Evolutionary conservation across 2,329 filamentous ascomycete genomes (phyloP).

Genomic region (Fusarium dlaminii): DNA sequence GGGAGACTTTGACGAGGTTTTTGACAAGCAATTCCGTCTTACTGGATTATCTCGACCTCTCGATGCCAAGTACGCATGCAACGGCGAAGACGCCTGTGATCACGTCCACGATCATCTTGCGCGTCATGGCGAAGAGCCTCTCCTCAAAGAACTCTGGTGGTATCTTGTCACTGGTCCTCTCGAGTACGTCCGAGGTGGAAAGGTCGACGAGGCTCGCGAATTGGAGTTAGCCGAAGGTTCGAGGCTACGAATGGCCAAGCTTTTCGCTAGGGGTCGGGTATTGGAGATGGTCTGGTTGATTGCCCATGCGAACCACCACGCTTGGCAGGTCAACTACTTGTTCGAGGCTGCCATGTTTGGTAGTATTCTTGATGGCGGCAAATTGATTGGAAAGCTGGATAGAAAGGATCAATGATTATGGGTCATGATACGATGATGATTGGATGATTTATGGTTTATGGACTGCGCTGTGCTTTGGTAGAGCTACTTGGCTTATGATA

Average conservation of each 20-base stretch:
- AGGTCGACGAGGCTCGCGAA: conserved; percentile 22
- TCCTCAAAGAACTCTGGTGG: conserved; percentile 32
- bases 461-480: not conserved
- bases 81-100: conserved; percentile 29
- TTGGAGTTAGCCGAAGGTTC: conserved; percentile 25
- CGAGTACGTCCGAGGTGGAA: conserved; percentile 21
- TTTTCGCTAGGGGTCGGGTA: conserved; percentile 32
- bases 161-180: conserved; percentile 30
- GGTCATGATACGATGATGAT: not conserved
- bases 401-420: conserved; percentile 30
- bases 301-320: conserved; percentile 38
- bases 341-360: conserved; percentile 49
- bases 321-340: conserved; percentile 46
- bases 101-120: conserved; percentile 20
- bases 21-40: conserved; percentile 41
- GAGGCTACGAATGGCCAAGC: conserved; percentile 32
- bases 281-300: conserved; percentile 40
- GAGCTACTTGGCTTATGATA: not conserved
- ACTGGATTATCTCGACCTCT: conserved; percentile 43
- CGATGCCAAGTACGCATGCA: conserved; percentile 16
- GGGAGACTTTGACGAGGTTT: conserved; percentile 45
- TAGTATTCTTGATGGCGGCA: conserved; percentile 44
- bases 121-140: conserved; percentile 7
- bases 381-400: conserved; percentile 44
- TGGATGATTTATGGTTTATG: conserved; percentile 3